phyloP scores from a whole-genome alignment of 2,329 filamentous ascomycete species.

The Shiraia sp. region DNA sequence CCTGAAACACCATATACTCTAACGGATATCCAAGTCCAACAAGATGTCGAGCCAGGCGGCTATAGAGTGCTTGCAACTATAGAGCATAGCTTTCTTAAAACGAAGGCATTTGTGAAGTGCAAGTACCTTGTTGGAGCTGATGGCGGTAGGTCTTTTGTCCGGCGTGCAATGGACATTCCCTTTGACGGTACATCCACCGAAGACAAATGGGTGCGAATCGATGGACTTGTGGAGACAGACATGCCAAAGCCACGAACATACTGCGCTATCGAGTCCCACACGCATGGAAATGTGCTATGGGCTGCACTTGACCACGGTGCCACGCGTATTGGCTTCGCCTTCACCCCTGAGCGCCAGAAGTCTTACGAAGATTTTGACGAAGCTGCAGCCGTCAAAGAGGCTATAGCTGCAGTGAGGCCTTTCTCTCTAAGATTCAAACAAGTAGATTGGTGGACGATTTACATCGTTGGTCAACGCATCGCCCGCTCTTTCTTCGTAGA shows the following conservation, averaged over 20 bases:
- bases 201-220: constrained; percentile 59
- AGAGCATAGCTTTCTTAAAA: constrained; percentile 29
- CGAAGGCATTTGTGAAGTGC: constrained; percentile 40
- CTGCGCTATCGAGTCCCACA: constrained; percentile 56
- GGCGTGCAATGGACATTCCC: constrained; percentile 51
- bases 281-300: constrained; percentile 61
- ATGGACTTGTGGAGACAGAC: constrained; percentile 55
- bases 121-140: constrained; percentile 58
- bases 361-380: constrained; percentile 42
- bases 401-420: constrained; percentile 45
- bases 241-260: constrained; percentile 54
- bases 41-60: constrained; percentile 26
- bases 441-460: constrained; percentile 52
- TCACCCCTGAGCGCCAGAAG: constrained; percentile 48
- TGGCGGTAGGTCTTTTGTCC: constrained; percentile 56
- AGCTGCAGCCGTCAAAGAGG: constrained; percentile 45
- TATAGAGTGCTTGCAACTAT: constrained; percentile 37
- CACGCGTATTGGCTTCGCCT: constrained; percentile 59
- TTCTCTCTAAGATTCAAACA: constrained; percentile 46
- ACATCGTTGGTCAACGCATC: constrained; percentile 50
- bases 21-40: constrained; percentile 44
- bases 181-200: constrained; percentile 56
- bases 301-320: constrained; percentile 57
- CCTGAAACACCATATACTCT: constrained; percentile 46
- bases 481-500: constrained; percentile 38